Evolutionary conservation across 345 rosid genomes (phyloP).

Genomic region (Euclidium syriacum): DNA sequence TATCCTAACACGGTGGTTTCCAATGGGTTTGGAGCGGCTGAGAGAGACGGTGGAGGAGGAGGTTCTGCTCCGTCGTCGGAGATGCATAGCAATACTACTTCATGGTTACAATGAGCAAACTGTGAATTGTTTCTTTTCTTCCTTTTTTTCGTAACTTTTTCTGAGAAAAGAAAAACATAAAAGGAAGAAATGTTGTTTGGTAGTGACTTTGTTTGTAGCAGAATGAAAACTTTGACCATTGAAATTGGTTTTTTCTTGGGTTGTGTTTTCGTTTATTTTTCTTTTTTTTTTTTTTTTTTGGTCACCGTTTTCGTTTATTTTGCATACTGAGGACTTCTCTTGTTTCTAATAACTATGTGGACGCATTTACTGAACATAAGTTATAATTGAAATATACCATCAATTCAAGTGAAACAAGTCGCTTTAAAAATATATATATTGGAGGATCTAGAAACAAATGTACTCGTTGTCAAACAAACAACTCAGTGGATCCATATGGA

Average conservation of each 20-base stretch:
- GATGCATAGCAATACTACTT: slow-evolving; percentile 1
- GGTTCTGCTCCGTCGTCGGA: slow-evolving; percentile 14
- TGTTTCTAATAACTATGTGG: not conserved
- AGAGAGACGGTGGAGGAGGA: slow-evolving; percentile 12
- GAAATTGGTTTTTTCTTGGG: not conserved
- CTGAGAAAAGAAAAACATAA: not conserved
- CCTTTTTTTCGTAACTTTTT: not conserved
- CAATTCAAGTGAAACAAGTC: not conserved
- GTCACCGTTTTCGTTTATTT: too few species aligned
- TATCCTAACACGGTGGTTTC: slow-evolving; percentile 20
- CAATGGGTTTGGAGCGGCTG: slow-evolving; percentile 1
- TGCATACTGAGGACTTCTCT: not conserved
- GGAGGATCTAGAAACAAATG: too few species aligned
- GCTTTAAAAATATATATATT: too few species aligned
- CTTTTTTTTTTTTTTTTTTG: not conserved
- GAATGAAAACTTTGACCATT: slow-evolving; percentile 32
- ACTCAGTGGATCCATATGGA: too few species aligned
- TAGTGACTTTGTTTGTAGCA: slow-evolving; percentile 25
- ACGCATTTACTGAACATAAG: not conserved
- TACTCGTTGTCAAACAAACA: too few species aligned
- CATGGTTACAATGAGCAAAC: slow-evolving; percentile 20
- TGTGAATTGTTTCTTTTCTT: not conserved
- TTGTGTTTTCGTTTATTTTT: slow-evolving; percentile 11
- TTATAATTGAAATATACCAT: not conserved
- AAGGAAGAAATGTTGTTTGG: slow-evolving; percentile 28